Base-by-base conservation (phyloP, 108 stramenopile genomes). In the Skeletonema tropicum region DNA sequence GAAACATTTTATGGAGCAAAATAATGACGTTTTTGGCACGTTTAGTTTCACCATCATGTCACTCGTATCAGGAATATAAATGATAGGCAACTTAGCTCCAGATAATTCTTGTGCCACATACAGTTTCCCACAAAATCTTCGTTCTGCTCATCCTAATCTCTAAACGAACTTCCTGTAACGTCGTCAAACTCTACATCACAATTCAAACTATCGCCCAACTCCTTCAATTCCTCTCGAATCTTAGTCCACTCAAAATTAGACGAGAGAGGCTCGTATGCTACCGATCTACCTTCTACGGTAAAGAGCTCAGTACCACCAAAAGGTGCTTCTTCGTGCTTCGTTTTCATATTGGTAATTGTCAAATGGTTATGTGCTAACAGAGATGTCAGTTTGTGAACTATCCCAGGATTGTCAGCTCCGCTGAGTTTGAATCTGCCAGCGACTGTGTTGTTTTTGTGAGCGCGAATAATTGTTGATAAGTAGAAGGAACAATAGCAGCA, bases 351-450 rank as follows among this genome's bases (percentile, higher is more conserved):
- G 30, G 81, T 80, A 71, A 92, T 90, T 19, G 68, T 80, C 11
- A 92, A 71, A 23, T 80, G 81, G 66, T 90, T 65, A 3, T 80
- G 80, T 21, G 89, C 86, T 58, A 92, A 70, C 41, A 88, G 64
- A 1, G 80, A 77, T 32, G 89, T 90, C 7, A 92, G 79, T 70
- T 86, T 84, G 79, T 92, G 86, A 21, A 92, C 89, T 49, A 90
- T 86, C 2, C 92, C 92, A 2, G 89, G 88, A 74, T 92, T 68
- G 61, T 92, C 89, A n/a, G 92, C 89, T 29, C 92, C 92, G 21
- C 70, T 75, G 30, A 89, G 48, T 67, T 49, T 46, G 77, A 88
- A 88, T 7, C 64, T 48, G 35, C 85, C 88, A 10, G 75, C 36
- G 46, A 78, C 77, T 78, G 30, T 69, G 10, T 32, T 39, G 10